Conservation (phyloP, 192 early-diverging fungal species). For the Thamnidium elegans region DNA sequence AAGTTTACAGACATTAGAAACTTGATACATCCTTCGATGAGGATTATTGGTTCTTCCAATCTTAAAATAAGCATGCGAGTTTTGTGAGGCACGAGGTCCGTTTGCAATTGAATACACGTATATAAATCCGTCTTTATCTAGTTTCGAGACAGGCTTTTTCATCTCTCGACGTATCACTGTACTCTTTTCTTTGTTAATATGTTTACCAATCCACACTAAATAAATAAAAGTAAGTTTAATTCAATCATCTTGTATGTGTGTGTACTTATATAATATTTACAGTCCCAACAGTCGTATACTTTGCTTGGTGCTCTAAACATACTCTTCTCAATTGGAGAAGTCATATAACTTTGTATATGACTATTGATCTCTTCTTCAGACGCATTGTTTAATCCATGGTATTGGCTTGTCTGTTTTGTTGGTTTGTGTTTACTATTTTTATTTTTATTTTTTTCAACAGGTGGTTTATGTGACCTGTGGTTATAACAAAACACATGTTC, state of each 20-base stretch:
- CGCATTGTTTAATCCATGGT: neutral
- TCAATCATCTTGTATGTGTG: too few relatives aligned
- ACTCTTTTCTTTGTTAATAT: neutral
- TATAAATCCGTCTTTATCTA: conserved; percentile 1
- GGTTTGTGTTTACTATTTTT: neutral
- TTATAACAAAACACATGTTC: neutral
- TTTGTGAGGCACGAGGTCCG: neutral
- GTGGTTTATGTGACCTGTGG: neutral
- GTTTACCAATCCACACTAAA: conserved; percentile 2
- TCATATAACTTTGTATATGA: neutral
- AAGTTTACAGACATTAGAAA: neutral
- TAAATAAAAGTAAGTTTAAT: too few relatives aligned
- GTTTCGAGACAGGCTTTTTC: neutral
- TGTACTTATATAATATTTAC: neutral
- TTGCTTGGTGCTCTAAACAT: neutral
- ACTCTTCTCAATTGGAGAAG: neutral
- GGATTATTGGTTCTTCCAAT: conserved; percentile 3
- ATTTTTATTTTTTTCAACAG: neutral
- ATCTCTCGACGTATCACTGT: neutral
- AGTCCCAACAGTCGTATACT: conserved; percentile 6
- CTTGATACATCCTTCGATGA: conserved; percentile 10
- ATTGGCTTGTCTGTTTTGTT: too few relatives aligned
- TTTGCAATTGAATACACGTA: neutral
- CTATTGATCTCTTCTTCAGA: neutral
- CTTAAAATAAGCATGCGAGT: neutral